phyloP scores from a whole-genome alignment of 768 basidiomycete genomes.

The Tricholoma matsutake region DNA sequence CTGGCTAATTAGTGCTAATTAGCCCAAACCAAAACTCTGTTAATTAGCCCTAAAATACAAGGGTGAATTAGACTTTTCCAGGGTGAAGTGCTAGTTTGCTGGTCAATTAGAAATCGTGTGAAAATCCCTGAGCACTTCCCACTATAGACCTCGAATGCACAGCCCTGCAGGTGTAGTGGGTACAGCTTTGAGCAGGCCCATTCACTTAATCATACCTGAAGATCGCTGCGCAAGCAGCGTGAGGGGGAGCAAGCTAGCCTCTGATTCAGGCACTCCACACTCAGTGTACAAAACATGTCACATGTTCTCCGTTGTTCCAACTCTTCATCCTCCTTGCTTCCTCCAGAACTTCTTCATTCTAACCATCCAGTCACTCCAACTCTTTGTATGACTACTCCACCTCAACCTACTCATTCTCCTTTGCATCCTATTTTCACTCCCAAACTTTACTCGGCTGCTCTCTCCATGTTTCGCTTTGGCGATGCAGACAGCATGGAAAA shows the following conservation, averaged over 20 bases:
- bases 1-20: no score
- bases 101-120: no score
- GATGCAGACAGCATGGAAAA: conserved; percentile 32
- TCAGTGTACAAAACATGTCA: not conserved
- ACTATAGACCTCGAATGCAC: not conserved
- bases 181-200: conserved; percentile 1
- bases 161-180: conserved; percentile 1
- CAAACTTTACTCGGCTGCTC: conserved; percentile 29
- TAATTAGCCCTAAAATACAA: no score
- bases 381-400: conserved; percentile 47
- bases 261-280: conserved; percentile 2
- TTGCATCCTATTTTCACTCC: conserved; percentile 31
- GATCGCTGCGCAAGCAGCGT: not conserved
- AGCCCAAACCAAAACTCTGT: no score
- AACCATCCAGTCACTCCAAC: conserved; percentile 43
- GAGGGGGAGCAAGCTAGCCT: conserved; percentile 1
- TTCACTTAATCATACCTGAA: conserved; percentile 3
- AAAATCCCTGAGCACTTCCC: no score
- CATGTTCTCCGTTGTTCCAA: conserved; percentile 1
- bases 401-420: conserved; percentile 24
- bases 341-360: conserved; percentile 39
- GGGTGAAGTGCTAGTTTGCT: no score
- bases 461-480: conserved; percentile 23
- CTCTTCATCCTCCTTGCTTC: conserved; percentile 18
- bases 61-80: no score